phyloP scores from a whole-genome alignment of 2,329 filamentous ascomycete species.

The Phaeosphaeriaceae sp. region DNA sequence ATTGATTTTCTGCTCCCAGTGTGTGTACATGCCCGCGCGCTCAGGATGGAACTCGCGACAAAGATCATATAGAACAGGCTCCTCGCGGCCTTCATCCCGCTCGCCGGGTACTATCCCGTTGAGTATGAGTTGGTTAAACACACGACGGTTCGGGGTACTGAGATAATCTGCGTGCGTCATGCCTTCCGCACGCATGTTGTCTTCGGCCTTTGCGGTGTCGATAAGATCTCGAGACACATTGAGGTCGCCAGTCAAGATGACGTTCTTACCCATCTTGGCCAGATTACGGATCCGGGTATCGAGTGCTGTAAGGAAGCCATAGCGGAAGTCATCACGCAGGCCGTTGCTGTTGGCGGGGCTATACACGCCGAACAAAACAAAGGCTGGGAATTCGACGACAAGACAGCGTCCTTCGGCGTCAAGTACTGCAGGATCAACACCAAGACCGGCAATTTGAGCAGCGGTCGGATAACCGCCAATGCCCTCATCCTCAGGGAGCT shows the following conservation, averaged over 20 bases:
- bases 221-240: conserved; percentile 76
- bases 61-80: conserved; percentile 80
- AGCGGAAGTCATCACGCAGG: conserved; percentile 79
- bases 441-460: conserved; percentile 68
- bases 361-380: conserved; percentile 92
- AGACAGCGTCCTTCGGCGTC: conserved; percentile 94
- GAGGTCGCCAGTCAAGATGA: conserved; percentile 85
- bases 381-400: conserved; percentile 90
- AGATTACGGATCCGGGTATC: conserved; percentile 88
- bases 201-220: conserved; percentile 77
- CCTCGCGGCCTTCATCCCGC: conserved; percentile 72
- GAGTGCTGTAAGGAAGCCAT: conserved; percentile 79
- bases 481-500: conserved; percentile 74
- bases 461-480: conserved; percentile 87
- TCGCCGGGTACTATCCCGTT: conserved; percentile 72
- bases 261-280: conserved; percentile 77
- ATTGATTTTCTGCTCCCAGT: conserved; percentile 95
- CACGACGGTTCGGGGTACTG: conserved; percentile 71
- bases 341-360: conserved; percentile 90
- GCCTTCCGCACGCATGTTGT: conserved; percentile 73
- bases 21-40: conserved; percentile 93
- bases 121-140: conserved; percentile 86
- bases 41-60: conserved; percentile 80
- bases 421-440: conserved; percentile 71
- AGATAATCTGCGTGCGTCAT: conserved; percentile 76